phyloP scores from a whole-genome alignment of 345 rosid genomes.

The Linum usitatissimum region DNA sequence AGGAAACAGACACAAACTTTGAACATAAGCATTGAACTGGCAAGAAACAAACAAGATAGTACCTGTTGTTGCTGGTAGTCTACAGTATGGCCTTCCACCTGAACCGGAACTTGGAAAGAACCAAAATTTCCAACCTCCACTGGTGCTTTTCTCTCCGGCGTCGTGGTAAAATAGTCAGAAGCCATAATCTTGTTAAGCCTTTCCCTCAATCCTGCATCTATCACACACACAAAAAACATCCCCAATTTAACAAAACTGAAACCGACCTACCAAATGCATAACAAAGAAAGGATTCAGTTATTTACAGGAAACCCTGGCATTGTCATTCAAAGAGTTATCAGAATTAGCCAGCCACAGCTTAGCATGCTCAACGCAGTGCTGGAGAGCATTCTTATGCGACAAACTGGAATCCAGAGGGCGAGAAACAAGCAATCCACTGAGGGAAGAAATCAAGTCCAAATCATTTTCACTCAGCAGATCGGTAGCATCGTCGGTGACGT shows the following conservation, averaged over 20 bases:
- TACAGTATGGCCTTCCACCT: conserved; percentile 29
- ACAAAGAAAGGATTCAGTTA: not conserved
- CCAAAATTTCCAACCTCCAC: conserved; percentile 60
- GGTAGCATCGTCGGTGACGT: conserved; percentile 83
- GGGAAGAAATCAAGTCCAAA: conserved; percentile 59
- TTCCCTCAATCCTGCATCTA: conserved; percentile 72
- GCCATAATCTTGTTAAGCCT: conserved; percentile 74
- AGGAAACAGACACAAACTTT: no score
- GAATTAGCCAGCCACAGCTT: conserved; percentile 66
- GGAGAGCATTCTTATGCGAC: conserved; percentile 75
- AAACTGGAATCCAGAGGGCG: conserved; percentile 69
- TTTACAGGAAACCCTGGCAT: conserved; percentile 51
- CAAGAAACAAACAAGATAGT: not conserved
- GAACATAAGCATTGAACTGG: not conserved
- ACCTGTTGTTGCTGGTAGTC: conserved; percentile 29
- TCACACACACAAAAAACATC: conserved; percentile 4
- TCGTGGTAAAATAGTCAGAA: conserved; percentile 66
- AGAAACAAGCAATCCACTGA: conserved; percentile 53
- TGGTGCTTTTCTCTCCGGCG: conserved; percentile 79
- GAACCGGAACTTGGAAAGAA: conserved; percentile 48
- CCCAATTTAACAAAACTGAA: not conserved
- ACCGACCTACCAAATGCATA: not conserved
- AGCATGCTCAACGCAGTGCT: conserved; percentile 62
- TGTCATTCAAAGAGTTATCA: conserved; percentile 44
- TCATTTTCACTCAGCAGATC: conserved; percentile 78